A percentile compares a stretch with the other conserved stretches of the same genome.
phyloP scores from a whole-genome alignment of 495 filamentous ascomycete genomes.

The Jackrogersella minutella region DNA sequence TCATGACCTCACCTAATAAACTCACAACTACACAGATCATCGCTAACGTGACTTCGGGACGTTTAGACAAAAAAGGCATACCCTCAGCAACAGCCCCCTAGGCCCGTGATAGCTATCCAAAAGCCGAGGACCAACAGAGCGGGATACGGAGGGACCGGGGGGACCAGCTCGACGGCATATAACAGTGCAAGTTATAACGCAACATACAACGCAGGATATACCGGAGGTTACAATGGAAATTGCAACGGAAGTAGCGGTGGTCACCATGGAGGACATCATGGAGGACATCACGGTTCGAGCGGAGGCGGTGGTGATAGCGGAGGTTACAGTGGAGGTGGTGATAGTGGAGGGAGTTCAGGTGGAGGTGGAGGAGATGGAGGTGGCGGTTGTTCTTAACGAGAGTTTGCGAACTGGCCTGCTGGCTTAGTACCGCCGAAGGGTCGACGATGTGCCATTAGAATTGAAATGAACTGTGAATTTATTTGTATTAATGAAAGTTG shows the following conservation, averaged over 20 bases:
- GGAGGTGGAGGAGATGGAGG: background rate
- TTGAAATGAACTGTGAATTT: no score
- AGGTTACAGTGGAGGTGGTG: background rate
- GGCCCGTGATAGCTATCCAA: background rate
- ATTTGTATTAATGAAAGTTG: no score
- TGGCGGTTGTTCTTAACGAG: background rate
- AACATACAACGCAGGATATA: background rate
- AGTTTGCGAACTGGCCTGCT: background rate
- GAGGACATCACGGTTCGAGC: background rate
- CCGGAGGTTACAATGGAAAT: background rate
- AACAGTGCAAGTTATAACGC: background rate
- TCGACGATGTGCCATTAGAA: no score
- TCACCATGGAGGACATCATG: background rate
- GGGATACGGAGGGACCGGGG: background rate
- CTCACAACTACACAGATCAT: background rate
- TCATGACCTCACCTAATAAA: background rate
- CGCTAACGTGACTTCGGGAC: background rate
- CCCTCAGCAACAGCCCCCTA: background rate
- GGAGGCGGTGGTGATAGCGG: background rate
- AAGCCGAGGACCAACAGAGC: background rate
- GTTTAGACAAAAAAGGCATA: background rate
- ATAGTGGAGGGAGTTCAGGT: background rate
- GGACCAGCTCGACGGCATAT: background rate
- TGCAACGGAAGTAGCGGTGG: background rate
- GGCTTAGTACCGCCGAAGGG: no score